Conservation (phyloP, 2,329 filamentous ascomycete species). For the Tetracladium maxilliforme region DNA sequence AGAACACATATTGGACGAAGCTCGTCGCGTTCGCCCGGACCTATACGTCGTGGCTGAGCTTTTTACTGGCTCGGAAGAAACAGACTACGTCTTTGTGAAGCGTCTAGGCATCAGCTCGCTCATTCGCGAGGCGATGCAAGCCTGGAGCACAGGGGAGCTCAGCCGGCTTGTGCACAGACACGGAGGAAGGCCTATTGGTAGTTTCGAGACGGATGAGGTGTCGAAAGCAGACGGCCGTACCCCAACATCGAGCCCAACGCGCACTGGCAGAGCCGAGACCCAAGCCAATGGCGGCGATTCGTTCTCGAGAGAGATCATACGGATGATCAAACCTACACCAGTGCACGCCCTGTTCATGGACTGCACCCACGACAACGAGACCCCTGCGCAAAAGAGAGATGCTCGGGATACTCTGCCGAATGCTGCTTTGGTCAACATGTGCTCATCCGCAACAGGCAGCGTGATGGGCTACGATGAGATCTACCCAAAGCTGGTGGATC, state of each 20-base stretch:
- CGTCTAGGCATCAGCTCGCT: conserved; percentile 79
- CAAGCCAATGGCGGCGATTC: conserved; percentile 11
- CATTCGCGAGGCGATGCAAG: conserved; percentile 96
- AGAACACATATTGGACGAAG: conserved; percentile 87
- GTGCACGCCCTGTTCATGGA: conserved; percentile 97
- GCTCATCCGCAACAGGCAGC: conserved; percentile 82
- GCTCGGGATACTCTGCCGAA: conserved; percentile 89
- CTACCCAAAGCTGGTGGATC: conserved; percentile 83
- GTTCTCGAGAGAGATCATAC: conserved; percentile 56
- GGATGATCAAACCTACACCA: conserved; percentile 71
- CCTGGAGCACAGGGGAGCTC: conserved; percentile 87
- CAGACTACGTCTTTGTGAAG: conserved; percentile 92
- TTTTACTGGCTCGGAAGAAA: conserved; percentile 89
- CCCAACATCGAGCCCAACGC: conserved; percentile 18
- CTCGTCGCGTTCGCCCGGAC: conserved; percentile 74
- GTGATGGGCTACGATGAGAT: conserved; percentile 98
- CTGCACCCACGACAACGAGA: conserved; percentile 97
- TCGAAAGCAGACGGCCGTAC: conserved; percentile 38
- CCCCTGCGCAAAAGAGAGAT: conserved; percentile 87
- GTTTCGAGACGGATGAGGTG: conserved; percentile 87
- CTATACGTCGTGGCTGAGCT: conserved; percentile 88
- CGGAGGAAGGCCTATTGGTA: conserved; percentile 86
- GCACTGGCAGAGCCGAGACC: too few relatives aligned
- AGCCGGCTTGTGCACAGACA: conserved; percentile 88
- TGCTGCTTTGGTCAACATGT: conserved; percentile 90